Evolutionary conservation across 495 filamentous ascomycete species (phyloP).

Genomic region (Neurospora sp.): DNA sequence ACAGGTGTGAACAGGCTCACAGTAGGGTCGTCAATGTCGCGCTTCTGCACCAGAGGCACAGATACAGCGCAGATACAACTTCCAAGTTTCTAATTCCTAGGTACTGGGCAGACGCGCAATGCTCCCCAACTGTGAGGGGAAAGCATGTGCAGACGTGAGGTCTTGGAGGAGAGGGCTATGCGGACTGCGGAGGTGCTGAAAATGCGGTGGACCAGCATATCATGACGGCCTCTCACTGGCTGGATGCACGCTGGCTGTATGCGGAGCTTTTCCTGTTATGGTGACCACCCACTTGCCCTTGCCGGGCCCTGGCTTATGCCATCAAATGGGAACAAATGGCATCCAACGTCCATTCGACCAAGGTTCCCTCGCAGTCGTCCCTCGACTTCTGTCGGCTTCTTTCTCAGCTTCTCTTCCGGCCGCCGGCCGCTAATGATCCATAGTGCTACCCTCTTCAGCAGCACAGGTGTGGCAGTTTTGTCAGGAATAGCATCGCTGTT

Average conservation of each 20-base stretch:
- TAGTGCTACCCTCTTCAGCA: not conserved
- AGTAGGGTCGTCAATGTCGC: not conserved
- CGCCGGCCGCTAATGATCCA: slow-evolving; percentile 6
- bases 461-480: slow-evolving; percentile 3
- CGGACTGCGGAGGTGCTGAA: slow-evolving; percentile 14
- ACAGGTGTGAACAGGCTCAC: not conserved
- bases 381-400: slow-evolving; percentile 24
- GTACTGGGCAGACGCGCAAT: not conserved
- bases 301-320: slow-evolving; percentile 10
- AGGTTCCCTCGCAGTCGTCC: slow-evolving; percentile 11
- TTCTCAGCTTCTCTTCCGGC: slow-evolving; percentile 10
- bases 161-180: slow-evolving; percentile 4
- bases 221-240: not conserved
- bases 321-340: slow-evolving; percentile 2
- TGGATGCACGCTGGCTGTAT: slow-evolving; percentile 6
- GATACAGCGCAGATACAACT: not conserved
- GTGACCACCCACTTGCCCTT: not conserved
- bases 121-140: not conserved
- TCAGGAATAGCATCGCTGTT: not conserved
- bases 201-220: slow-evolving; percentile 2
- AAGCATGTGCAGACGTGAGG: not conserved
- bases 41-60: not conserved
- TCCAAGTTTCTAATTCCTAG: not conserved
- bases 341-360: slow-evolving; percentile 10
- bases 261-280: slow-evolving; percentile 11